A percentile compares a stretch with the other conserved stretches of the same genome.
Conservation (phyloP, 176 grass and related monocot species). For the Metroxylon sagu region DNA sequence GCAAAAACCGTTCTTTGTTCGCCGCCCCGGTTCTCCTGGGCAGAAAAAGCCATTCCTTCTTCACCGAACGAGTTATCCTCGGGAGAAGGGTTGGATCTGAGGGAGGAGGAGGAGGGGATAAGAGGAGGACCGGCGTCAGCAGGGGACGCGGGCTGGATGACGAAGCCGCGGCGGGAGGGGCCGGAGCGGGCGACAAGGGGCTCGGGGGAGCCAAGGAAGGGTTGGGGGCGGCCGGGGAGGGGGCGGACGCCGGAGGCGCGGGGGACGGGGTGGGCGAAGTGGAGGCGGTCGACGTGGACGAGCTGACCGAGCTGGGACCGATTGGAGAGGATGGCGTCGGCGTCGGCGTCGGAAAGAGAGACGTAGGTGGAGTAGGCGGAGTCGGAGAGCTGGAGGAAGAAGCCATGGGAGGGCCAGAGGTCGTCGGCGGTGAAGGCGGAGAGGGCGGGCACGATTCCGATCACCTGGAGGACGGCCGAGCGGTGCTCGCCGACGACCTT, state of each 20-base stretch:
- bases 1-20: conserved; percentile 29
- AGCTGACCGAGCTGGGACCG: conserved; percentile 65
- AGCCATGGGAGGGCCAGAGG: conserved; percentile 68
- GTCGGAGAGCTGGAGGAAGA: conserved; percentile 87
- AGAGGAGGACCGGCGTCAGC: conserved; percentile 53
- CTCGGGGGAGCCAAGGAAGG: conserved; percentile 37
- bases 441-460: conserved; percentile 64
- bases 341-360: conserved; percentile 42
- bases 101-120: conserved; percentile 38
- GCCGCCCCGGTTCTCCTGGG: too few species aligned
- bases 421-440: conserved; percentile 69
- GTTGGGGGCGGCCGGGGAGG: conserved; percentile 37
- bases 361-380: conserved; percentile 75
- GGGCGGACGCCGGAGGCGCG: conserved; percentile 64
- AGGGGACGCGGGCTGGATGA: conserved; percentile 53
- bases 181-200: conserved; percentile 52
- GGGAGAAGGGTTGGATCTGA: not conserved
- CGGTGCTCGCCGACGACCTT: conserved; percentile 59
- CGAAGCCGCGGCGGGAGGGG: conserved; percentile 30
- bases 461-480: conserved; percentile 73
- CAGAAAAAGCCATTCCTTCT: too few species aligned
- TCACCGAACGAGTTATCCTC: not conserved
- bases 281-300: conserved; percentile 76
- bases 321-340: conserved; percentile 53
- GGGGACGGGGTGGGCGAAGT: conserved; percentile 55